Percentiles rank a stretch among this genome's conserved stretches.
These are phyloP conservation scores for Silybum marianum DNA, from an alignment of 129 eudicot genomes.

Conservation along the genomic window DNA sequence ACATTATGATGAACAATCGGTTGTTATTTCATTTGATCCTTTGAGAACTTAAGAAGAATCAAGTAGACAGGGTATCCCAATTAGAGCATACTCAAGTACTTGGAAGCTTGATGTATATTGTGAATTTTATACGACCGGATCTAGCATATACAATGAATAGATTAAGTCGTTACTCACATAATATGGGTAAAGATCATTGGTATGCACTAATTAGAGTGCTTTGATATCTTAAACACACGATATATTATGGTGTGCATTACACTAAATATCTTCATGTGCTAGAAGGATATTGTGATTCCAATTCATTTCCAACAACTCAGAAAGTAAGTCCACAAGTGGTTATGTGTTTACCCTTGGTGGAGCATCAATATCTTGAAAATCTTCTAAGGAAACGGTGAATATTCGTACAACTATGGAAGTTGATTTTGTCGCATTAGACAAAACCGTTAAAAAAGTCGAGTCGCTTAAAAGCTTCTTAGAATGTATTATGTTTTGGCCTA, in stretches of 20 bases:
- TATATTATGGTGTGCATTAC: background rate
- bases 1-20: background rate
- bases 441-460: no score
- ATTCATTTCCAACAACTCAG: background rate
- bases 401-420: no score
- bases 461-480: no score
- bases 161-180: background rate
- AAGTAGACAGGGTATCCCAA: background rate
- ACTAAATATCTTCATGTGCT: background rate
- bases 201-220: background rate
- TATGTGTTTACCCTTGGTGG: no score
- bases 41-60: conserved; percentile 1
- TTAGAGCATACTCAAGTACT: background rate
- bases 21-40: background rate
- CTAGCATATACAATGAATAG: background rate
- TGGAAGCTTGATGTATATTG: conserved; percentile 13
- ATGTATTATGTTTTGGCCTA: no score
- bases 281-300: background rate
- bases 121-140: conserved; percentile 11
- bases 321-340: no score
- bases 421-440: no score
- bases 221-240: background rate
- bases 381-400: no score
- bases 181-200: conserved; percentile 7
- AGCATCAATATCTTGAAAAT: no score